phyloP scores from a whole-genome alignment of 805 yeast species.

The Barnettozyma sp. region DNA sequence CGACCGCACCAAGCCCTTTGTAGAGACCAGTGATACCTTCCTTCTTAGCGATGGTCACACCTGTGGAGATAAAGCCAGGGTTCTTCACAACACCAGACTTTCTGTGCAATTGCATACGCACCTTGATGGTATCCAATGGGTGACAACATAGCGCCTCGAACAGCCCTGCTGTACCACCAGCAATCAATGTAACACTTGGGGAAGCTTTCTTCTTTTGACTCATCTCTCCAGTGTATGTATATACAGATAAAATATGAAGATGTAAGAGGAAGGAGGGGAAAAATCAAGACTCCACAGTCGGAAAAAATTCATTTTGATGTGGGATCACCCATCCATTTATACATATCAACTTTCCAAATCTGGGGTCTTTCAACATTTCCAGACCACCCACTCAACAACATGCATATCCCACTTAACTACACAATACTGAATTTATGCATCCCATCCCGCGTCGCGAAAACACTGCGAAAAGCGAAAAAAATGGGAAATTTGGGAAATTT shows the following conservation, averaged over 20 bases:
- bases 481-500: no score
- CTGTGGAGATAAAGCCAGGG: constrained; percentile 84
- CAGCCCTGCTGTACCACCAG: constrained; percentile 96
- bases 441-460: no score
- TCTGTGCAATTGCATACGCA: constrained; percentile 88
- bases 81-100: constrained; percentile 60
- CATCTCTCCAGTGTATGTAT: constrained; percentile 1
- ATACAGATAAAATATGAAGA: not conserved
- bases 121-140: constrained; percentile 96
- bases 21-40: constrained; percentile 84
- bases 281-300: no score
- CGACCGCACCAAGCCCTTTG: constrained; percentile 95
- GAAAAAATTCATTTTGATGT: no score
- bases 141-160: constrained; percentile 98
- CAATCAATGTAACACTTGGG: constrained; percentile 62
- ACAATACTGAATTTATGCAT: no score
- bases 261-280: not conserved
- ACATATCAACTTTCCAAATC: not conserved
- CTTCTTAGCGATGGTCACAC: constrained; percentile 63
- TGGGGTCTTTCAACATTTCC: no score
- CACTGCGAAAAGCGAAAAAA: no score
- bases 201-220: constrained; percentile 29
- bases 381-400: no score
- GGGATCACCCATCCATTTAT: not conserved
- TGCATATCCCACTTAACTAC: no score